Evolutionary conservation across 805 yeast genomes (phyloP), one percentile per base, ranked within the genome.

Genomic region (Pachysolen tannophilus): DNA sequence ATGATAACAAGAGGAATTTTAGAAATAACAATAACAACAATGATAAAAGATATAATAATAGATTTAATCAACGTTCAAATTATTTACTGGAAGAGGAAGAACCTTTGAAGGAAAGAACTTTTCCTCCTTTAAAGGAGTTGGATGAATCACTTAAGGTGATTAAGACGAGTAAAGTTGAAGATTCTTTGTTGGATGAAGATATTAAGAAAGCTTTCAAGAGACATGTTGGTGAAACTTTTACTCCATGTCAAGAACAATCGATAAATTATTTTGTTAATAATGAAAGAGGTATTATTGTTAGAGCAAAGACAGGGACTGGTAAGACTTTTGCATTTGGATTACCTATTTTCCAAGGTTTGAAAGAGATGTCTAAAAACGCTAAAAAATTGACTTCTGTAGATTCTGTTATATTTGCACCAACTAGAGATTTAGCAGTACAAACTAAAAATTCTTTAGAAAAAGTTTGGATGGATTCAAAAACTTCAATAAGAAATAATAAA

Each of bases 261-360:
- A 66, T 82, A 30, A 61, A 67, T 32, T 81, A 83, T 16, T 58
- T 82, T 26, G 49, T 61, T 11, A 61, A 64, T 26, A 61, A 68
- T n/a, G 55, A 65, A 13, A 59, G 63, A 21, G 88, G 90, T 44
- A 65, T 85, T 28, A 85, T 87, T 16, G 87, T 86, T 26, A 69
- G 94, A 49, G 96, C 97, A 19, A 85, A 85, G 55, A 87, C 97
- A 3, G 97, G 97, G 54, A 87, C 97, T 2, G 97, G 97, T 50
- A 87, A 87, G 56, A 87, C 97, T 0, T 75, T 83, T 43, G 94
- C 96, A 1, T 87, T 85, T 55, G 80, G 88, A 41, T 64, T 88
- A 28, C 96, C 96, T 3, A 61, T 83, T 9, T 60, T 85, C 30
- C 82, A 85, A 50, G 69, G 73, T 30, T 58, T 69, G 39, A 44